Conservation (phyloP, 768 basidiomycete genomes). For the Peribolospora kevripleyi region DNA sequence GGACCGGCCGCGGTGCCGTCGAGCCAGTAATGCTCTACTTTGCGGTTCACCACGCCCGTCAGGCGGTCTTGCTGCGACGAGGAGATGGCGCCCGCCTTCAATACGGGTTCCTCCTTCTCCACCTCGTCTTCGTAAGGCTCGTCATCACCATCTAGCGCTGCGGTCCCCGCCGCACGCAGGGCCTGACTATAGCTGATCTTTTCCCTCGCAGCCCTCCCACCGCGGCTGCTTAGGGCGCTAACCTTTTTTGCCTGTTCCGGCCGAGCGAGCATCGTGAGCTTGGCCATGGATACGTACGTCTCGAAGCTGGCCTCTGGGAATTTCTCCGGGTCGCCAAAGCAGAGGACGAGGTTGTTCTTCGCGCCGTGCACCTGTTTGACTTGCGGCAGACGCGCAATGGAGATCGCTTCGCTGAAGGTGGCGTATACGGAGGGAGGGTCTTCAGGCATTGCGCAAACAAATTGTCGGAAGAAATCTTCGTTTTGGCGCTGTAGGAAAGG, state of each 20-base stretch:
- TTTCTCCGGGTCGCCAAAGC: slow-evolving; percentile 49
- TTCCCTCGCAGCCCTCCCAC: background rate
- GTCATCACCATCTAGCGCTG: slow-evolving; percentile 14
- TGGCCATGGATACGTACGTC: slow-evolving; percentile 47
- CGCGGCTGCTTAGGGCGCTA: slow-evolving; percentile 9
- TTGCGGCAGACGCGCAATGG: slow-evolving; percentile 26
- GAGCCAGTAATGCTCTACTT: too few relatives aligned
- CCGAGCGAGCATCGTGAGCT: slow-evolving; percentile 41
- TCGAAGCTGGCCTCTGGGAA: slow-evolving; percentile 47
- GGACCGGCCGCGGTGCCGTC: too few relatives aligned
- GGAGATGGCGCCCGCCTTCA: slow-evolving; percentile 6
- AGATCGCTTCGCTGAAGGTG: slow-evolving; percentile 40
- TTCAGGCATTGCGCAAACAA: slow-evolving; percentile 24
- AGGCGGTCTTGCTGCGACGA: too few relatives aligned
- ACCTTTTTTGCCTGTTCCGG: slow-evolving; percentile 60
- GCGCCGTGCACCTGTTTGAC: slow-evolving; percentile 40
- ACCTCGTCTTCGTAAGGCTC: slow-evolving; percentile 20
- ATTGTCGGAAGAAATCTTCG: slow-evolving; percentile 40
- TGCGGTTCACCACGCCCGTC: too few relatives aligned
- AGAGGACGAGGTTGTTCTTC: slow-evolving; percentile 37
- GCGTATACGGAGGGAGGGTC: slow-evolving; percentile 30
- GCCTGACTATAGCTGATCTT: background rate
- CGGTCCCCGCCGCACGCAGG: background rate
- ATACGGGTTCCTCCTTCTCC: slow-evolving; percentile 9
- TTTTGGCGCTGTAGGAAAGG: slow-evolving; percentile 33